A percentile compares a stretch with the other conserved stretches of the same genome.
Conservation (phyloP, 2,329 filamentous ascomycete genomes). For the Whalleya microplaca region DNA sequence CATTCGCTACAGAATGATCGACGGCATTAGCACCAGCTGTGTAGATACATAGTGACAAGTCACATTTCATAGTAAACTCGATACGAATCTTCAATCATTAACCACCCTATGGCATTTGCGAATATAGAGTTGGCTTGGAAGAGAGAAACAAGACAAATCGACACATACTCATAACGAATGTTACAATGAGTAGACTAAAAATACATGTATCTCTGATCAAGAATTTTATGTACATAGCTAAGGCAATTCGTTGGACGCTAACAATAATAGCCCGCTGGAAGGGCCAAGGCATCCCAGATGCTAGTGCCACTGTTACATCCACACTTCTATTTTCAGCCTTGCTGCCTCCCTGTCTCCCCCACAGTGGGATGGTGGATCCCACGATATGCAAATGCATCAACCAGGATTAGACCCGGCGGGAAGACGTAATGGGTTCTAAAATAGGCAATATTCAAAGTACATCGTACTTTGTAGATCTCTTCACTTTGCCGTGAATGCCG, state of each 20-base stretch:
- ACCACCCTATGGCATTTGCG: no score
- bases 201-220: no score
- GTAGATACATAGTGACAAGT: no score
- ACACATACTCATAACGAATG: neutral
- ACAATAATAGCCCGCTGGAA: neutral
- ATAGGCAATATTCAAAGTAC: neutral
- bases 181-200: no score
- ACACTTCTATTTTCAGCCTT: neutral
- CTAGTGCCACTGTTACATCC: neutral
- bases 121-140: neutral
- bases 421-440: neutral
- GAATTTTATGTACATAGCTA: no score
- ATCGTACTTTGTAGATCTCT: neutral
- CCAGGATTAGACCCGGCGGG: neutral
- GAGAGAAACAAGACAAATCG: neutral
- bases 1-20: neutral
- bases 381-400: neutral
- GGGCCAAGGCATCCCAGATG: neutral
- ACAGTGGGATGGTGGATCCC: neutral
- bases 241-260: neutral
- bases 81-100: neutral
- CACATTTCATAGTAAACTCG: neutral
- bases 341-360: no score
- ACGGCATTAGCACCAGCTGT: neutral
- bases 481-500: no score